Conservation (phyloP, 2,329 filamentous ascomycete species). For the Microcyclosporella mali region DNA sequence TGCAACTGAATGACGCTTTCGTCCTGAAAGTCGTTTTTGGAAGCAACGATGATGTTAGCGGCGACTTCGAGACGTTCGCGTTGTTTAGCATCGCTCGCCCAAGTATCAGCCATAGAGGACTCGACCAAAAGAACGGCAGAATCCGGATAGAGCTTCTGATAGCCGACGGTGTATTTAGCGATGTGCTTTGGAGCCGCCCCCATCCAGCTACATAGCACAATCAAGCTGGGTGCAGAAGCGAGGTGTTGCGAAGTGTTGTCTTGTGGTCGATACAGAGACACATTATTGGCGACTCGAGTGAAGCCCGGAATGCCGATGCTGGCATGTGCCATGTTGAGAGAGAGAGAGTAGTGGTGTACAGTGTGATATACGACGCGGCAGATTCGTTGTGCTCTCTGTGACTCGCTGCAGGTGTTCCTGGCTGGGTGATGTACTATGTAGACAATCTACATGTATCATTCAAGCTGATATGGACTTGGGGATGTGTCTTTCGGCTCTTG, state of each 20-base stretch:
- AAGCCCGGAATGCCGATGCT: slow-evolving; percentile 2
- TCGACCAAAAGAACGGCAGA: slow-evolving; percentile 28
- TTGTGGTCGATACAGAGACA: slow-evolving; percentile 5
- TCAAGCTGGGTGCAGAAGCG: slow-evolving; percentile 28
- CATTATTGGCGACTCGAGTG: background rate
- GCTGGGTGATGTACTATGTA: no score
- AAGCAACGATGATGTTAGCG: slow-evolving; percentile 14
- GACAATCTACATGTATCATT: no score
- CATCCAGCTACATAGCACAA: slow-evolving; percentile 33
- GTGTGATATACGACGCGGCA: no score
- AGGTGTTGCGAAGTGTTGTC: background rate
- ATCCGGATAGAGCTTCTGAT: slow-evolving; percentile 22
- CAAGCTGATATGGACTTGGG: no score
- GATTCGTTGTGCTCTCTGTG: no score
- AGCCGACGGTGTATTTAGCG: slow-evolving; percentile 28
- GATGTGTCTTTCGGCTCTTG: no score
- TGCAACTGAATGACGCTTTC: slow-evolving; percentile 23
- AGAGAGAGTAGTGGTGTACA: no score
- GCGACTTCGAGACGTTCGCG: slow-evolving; percentile 12
- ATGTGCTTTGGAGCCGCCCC: slow-evolving; percentile 28
- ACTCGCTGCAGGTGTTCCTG: no score
- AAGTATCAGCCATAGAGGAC: slow-evolving; percentile 19
- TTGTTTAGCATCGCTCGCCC: slow-evolving; percentile 12
- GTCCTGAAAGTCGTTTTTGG: background rate
- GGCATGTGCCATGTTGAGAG: no score